Base-by-base conservation (phyloP, 192 early-diverging fungal species). In the Coemansia sp. region DNA sequence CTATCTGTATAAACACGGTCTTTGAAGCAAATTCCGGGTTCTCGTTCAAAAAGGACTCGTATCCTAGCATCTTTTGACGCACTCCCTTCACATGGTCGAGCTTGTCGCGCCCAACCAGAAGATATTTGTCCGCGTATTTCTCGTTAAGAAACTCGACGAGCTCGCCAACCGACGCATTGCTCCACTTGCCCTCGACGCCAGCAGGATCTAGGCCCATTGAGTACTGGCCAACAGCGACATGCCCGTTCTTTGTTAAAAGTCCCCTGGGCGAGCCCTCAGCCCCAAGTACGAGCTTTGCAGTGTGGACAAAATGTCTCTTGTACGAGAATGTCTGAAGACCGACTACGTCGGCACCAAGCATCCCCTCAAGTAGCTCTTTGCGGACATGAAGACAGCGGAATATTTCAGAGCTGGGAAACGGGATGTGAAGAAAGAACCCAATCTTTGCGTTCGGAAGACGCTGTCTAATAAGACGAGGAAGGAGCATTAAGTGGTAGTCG, bases 341-440 rank as follows among this genome's bases (percentile, higher is more conserved):
- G 60, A 98, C 86, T 53, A 98, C 78, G 67, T 93, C 91, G 7
- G 94, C 86, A 26, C 92, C 94, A 6, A 99, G 84, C 58, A 97
- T 85, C n/a, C 94, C 96, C 52, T 93, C 86, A 43, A 98, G 73
- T n/a, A 97, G 83, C 74, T 95, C 91, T 59, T 88, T 90, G 69
- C 95, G 92, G 14, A 90, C 83, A 57, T 91, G 92, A 48, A 98
- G 75, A 68, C 93, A 96, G 55, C 95, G 86, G 82, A 97, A 96
- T 52, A 98, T 90, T 73, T 98, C 96, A 10, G 93, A 94, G 76
- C 90, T 92, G 30, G 96, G 96, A 77, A 98, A 98, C 0, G 96
- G 96, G 46, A 97, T 94, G 74, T 98, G 96, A 63, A 98, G 75
- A 67, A 97, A 98, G 81, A 98, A 97, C 2, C 95, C 96, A 60